Base-by-base conservation (phyloP, 768 basidiomycete genomes). In the Calvatia gigantea region DNA sequence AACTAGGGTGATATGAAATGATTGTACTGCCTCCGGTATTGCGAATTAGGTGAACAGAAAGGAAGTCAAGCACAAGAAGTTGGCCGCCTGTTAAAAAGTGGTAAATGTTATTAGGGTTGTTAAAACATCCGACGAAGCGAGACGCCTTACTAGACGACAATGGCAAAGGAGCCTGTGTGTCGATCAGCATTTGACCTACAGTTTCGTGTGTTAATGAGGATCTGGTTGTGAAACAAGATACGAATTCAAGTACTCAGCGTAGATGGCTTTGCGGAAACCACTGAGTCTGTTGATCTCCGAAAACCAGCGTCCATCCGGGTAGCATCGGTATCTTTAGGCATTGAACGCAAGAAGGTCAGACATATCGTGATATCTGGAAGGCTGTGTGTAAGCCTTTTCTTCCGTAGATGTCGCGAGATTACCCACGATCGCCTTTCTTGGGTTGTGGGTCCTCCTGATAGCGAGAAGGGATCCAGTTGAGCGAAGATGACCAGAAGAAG, bases 391-490 rank as follows among this genome's bases (percentile, higher is more conserved):
- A 17, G 32, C 55, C 51, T n/a, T 19, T 47, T 47, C 9, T 11
- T 38, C 29, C 43, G 19, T 21, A 27, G 14, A 31, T 27, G 41
- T 17, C n/a, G 29, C 1, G 19, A 47, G 31, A 9, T n/a, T n/a
- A 50, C 82, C 61, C 60, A 85, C 82, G 84, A 67, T 86, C 84
- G 61, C 81, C 77, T 43, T 68, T 35, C 6, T 68, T 66, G 14
- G 63, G 62, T 4, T 59, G 32, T 0, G 75, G 54, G 46, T 74
- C 77, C 60, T 85, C 84, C 58, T 84, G 79, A 49, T 80, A 87
- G 51, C 84, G 77, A 1, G 83, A 82, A 2, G 85, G 85, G 58
- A 86, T 87, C 84, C 83, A 85, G 57, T 82, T 84, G 2, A 84
- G 59, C 12, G 82, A 82, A 0, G 84, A 85, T 0, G 83, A 84